phyloP scores from a whole-genome alignment of 805 yeast species.

The Kregervanrija pseudodelftensis region DNA sequence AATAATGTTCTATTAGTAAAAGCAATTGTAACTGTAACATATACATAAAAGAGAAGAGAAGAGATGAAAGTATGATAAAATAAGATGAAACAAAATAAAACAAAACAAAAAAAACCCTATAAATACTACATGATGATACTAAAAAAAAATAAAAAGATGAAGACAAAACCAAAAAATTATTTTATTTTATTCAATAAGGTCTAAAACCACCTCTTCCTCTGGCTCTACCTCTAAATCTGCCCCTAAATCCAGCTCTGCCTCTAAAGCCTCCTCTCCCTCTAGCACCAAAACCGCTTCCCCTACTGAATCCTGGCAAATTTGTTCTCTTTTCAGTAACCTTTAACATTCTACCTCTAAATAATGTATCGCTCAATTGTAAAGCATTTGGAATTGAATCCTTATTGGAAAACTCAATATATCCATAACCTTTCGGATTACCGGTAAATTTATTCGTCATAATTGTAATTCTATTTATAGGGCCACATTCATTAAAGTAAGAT shows the following conservation, averaged over 20 bases:
- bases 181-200: constrained; percentile 20
- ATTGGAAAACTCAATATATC: constrained; percentile 78
- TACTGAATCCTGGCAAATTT: constrained; percentile 64
- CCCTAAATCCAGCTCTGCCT: constrained; percentile 18
- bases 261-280: constrained; percentile 19
- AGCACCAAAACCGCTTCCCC: constrained; percentile 28
- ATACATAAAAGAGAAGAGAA: not conserved
- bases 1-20: constrained; percentile 3
- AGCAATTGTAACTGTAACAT: not conserved
- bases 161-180: not conserved
- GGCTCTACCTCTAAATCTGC: constrained; percentile 20
- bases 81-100: constrained; percentile 1
- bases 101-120: not conserved
- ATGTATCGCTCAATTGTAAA: constrained; percentile 51
- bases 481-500: constrained; percentile 60
- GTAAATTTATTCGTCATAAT: constrained; percentile 65
- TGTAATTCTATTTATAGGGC: constrained; percentile 73
- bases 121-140: not conserved
- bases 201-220: constrained; percentile 28
- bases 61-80: not conserved
- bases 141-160: not conserved
- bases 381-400: constrained; percentile 60
- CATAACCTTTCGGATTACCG: constrained; percentile 83
- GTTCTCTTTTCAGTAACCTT: constrained; percentile 77
- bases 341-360: constrained; percentile 61